These are phyloP conservation scores for Auriculariales sp. DNA, from an alignment of 768 basidiomycete species.

Conservation along the genomic window DNA sequence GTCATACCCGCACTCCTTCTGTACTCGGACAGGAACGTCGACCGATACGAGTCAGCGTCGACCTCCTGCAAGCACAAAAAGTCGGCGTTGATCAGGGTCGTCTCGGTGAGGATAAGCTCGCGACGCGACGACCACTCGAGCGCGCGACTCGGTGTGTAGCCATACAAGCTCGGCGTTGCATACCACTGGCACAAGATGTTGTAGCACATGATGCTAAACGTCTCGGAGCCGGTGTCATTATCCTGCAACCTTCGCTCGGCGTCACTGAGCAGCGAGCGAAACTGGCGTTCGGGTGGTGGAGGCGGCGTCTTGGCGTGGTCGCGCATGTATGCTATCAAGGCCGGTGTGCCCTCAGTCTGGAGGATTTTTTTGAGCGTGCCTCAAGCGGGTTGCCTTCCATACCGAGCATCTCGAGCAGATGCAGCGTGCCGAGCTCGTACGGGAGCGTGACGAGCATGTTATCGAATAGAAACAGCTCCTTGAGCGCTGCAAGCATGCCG, in stretches of 20 bases:
- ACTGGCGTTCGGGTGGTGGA: slow-evolving; percentile 66
- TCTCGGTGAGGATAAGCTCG: slow-evolving; percentile 72
- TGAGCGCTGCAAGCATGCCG: slow-evolving; percentile 78
- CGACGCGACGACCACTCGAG: slow-evolving; percentile 91
- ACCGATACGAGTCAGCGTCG: slow-evolving; percentile 83
- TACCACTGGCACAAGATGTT: slow-evolving; percentile 90
- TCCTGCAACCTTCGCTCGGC: slow-evolving; percentile 44
- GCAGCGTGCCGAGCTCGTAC: slow-evolving; percentile 73
- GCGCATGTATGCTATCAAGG: slow-evolving; percentile 79
- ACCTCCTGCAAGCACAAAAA: slow-evolving; percentile 94
- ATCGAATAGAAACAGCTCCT: slow-evolving; percentile 91
- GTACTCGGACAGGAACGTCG: slow-evolving; percentile 68
- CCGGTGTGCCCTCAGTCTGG: slow-evolving; percentile 89
- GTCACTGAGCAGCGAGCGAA: slow-evolving; percentile 48
- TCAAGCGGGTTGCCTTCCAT: slow-evolving; percentile 98
- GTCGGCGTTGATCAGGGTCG: slow-evolving; percentile 69
- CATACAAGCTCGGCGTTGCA: slow-evolving; percentile 81
- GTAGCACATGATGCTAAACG: slow-evolving; percentile 72
- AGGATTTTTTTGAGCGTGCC: slow-evolving; percentile 57
- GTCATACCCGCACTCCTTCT: slow-evolving; percentile 68
- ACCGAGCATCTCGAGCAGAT: slow-evolving; percentile 85
- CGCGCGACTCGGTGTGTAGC: slow-evolving; percentile 95
- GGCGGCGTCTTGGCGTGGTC: slow-evolving; percentile 78
- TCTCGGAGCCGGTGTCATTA: slow-evolving; percentile 56
- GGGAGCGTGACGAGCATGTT: slow-evolving; percentile 83